Base-by-base conservation (phyloP, 176 grass and related monocot species). In the maize (Zea mays) region DNA sequence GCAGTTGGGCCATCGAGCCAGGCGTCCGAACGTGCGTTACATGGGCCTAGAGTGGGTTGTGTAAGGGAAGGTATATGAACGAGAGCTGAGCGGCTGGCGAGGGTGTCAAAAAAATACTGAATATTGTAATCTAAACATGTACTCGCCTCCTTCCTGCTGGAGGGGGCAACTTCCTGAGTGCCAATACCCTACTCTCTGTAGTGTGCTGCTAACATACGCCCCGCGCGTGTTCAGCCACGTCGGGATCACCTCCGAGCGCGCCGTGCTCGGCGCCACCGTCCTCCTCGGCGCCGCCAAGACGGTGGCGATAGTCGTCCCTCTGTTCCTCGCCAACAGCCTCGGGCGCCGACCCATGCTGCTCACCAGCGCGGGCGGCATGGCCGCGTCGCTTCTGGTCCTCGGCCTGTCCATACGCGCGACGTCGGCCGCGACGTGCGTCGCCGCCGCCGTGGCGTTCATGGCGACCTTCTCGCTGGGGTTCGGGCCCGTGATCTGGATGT, bases 331-430 rank as follows among this genome's bases (percentile, higher is more conserved):
- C 1, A 87, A 93, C 81, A 37, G 78, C 38, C 67, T 90, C 10
- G 90, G 90, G 3, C 81, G 91, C 2, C 91, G 91, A 2, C 91
- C 91, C 17, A 83, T 93, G 81, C 74, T 93, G 61, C 87, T 93
- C 2, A 3, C 50, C n/a, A 93, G 91, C 52, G 81, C 84, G 3
- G 85, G 41, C 5, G 87, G 85, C 33, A 93, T 93, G 91, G 46
- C 88, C 4, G 75, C 42, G n/a, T 90, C 85, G 0, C 85, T 90
- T 0, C 55, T 62, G 1, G 65, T 81, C 0, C 75, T 90, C 6
- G 87, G 68, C 3, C 33, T 88, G 21, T 69, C 85, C 2, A 42
- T 87, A 8, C 7, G 33, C 15, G 14, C n/a, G n/a, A n/a, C n/a
- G n/a, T n/a, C n/a, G n/a, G n/a, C n/a, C n/a, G 72, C 60, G 10